phyloP scores from a whole-genome alignment of 2,329 filamentous ascomycete species.

The Fusarium aywerte region DNA sequence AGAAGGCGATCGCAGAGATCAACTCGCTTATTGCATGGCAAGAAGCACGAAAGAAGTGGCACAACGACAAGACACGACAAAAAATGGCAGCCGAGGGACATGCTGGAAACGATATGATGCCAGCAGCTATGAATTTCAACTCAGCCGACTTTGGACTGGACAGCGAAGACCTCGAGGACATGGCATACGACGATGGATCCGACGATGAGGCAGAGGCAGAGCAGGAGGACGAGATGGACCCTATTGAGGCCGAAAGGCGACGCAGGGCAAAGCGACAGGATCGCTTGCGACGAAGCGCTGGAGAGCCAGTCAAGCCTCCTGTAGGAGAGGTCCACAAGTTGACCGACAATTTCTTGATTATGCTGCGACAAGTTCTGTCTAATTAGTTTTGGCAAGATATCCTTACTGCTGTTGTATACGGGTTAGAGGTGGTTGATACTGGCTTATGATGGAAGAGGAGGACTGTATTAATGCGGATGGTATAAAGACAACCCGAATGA shows the following conservation, averaged over 20 bases:
- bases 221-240: conserved; percentile 82
- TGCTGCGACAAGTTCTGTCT: conserved; percentile 84
- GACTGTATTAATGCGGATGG: conserved; percentile 5
- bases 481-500: conserved; percentile 5
- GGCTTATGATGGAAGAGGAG: conserved; percentile 4
- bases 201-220: conserved; percentile 76
- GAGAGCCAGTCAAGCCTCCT: conserved; percentile 83
- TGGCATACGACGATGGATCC: conserved; percentile 79
- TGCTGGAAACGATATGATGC: conserved; percentile 59
- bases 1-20: conserved; percentile 81
- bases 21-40: conserved; percentile 92
- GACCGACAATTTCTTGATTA: conserved; percentile 80
- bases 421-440: neutral
- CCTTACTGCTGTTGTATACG: conserved; percentile 12
- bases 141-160: conserved; percentile 91
- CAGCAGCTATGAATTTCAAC: conserved; percentile 72
- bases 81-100: conserved; percentile 92
- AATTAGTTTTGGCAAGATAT: conserved; percentile 60
- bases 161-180: conserved; percentile 85
- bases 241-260: conserved; percentile 86
- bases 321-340: conserved; percentile 85
- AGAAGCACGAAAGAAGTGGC: conserved; percentile 95
- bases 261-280: conserved; percentile 82
- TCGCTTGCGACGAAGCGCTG: conserved; percentile 79
- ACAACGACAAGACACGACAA: conserved; percentile 95